Base-by-base conservation (phyloP, 2,329 filamentous ascomycete genomes). In the Sporothrix pseudoabietina region DNA sequence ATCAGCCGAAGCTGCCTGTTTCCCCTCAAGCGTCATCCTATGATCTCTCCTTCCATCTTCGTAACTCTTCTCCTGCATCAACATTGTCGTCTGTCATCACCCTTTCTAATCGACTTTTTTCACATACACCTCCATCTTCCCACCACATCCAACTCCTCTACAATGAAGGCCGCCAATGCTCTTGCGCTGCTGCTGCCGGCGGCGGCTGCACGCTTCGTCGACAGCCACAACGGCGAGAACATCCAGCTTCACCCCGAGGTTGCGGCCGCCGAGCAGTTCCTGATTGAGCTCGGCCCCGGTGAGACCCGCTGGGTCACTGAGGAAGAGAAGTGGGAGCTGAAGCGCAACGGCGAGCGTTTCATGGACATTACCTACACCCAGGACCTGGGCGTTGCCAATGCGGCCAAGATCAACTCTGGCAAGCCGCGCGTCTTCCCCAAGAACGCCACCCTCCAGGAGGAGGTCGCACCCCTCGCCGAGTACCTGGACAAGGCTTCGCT, bases 271-370 rank as follows among this genome's bases (percentile, higher is more conserved):
- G 87, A 91, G 78, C 85, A 86, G 77, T 96, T 88, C 81, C 86
- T 97, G 65, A 90, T 99, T 76, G 94, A 98, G 84, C 86, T 96
- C 35, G 87, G 89, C n/a, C 94, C 94, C 3, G 94, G 92, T 72
- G 87, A 95, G 80, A 94, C 91, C 32, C 85, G 87, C 85, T 96
- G 93, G 92, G 91, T 98, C 44, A 97, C 93, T 0, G 95, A 98
- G 79, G 93, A 97, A 49, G 90, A 98, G 84, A 99, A 98, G 83
- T 98, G 95, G 94, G 90, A 91, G 81, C 84, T 98, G 76, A 91
- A 92, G 79, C 87, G 94, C 77, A 94, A 92, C 80, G 94, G 94
- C 78, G 87, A 91, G 77, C 92, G 91, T 79, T 98, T 98, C 86
- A 97, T 98, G 87, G 95, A 98, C 83, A 94, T 98, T 79, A 98